Percentiles rank a stretch among this genome's conserved stretches.
Conservation (phyloP, 2,329 filamentous ascomycete genomes). For the Fusarium nurragi region DNA sequence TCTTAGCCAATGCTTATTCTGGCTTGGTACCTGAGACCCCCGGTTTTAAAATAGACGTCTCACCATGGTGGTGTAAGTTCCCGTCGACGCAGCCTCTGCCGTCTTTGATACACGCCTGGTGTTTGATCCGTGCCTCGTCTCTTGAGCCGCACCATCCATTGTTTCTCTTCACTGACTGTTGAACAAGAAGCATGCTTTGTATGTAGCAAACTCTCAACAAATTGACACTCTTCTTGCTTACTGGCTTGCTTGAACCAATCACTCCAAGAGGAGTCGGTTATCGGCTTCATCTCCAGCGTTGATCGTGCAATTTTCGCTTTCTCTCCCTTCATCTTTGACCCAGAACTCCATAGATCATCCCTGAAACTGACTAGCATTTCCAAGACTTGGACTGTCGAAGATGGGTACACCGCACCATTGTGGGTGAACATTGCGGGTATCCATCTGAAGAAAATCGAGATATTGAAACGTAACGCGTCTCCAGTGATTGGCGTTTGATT, state of each 20-base stretch:
- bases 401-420: slow-evolving; percentile 14
- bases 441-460: slow-evolving; percentile 12
- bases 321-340: neutral
- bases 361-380: neutral
- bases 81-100: neutral
- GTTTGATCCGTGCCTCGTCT: neutral
- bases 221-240: neutral
- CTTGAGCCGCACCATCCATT: slow-evolving; percentile 6
- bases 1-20: slow-evolving; percentile 30
- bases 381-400: slow-evolving; percentile 6
- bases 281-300: slow-evolving; percentile 5
- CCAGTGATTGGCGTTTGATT: slow-evolving; percentile 19
- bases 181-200: neutral
- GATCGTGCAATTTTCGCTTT: slow-evolving; percentile 1
- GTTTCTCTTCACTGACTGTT: neutral
- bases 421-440: slow-evolving; percentile 1
- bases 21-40: slow-evolving; percentile 12
- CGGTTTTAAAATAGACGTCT: slow-evolving; percentile 19
- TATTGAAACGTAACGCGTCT: slow-evolving; percentile 24
- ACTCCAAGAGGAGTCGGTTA: neutral
- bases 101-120: neutral
- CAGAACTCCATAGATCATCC: slow-evolving; percentile 14
- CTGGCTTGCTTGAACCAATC: neutral
- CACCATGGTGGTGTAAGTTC: neutral
- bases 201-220: neutral